Base-by-base conservation (phyloP, 306 rosid species). In the Cucumis sativus region DNA sequence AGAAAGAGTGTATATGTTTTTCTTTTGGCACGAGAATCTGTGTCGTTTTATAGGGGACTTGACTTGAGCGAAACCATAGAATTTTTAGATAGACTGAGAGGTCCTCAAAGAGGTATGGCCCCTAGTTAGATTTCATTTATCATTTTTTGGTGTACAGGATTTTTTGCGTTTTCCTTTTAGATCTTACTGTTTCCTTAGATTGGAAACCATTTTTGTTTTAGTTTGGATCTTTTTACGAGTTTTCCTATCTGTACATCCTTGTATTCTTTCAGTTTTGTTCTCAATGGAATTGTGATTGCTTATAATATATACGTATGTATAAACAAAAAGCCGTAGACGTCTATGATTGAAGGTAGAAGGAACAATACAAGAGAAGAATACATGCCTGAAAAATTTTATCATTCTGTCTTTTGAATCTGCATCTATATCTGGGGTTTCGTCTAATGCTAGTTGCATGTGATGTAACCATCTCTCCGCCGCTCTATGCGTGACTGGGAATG, bases 401-500 rank as follows among this genome's bases (percentile, higher is more conserved):
- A 95, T 70, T 81, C 75, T 92, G 80, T 73, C 51, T 85, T 84
- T 95, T 6, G 97, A 90, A 67, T 89, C 97, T 63, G 87, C 84
- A 79, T 92, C 93, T 52, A 88, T 88, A 4, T 84, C 91, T 4
- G 89, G 57, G 69, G 87, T 87, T 74, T 54, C 80, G 69, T 90
- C 93, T 81, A 92, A 62, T 71, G 96, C 97, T 79, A 87, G 88
- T 69, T 86, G 86, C 97, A 95, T 95, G 79, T 95, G 98, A 85
- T 81, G 80, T 76, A 90, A 51, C 97, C 98, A 95, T 81, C 93
- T 92, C 85, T 87, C 90, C 0, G 96, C 97, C 47, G 93, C 96
- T 81, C 82, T 77, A 54, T 79, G 95, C 0, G 97, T 92, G 30
- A 95, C 86, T 0, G 91, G 88, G 85, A 95, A 95, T 58, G 95